Conservation (phyloP, 192 early-diverging fungal species). For the Backusella luteola region DNA sequence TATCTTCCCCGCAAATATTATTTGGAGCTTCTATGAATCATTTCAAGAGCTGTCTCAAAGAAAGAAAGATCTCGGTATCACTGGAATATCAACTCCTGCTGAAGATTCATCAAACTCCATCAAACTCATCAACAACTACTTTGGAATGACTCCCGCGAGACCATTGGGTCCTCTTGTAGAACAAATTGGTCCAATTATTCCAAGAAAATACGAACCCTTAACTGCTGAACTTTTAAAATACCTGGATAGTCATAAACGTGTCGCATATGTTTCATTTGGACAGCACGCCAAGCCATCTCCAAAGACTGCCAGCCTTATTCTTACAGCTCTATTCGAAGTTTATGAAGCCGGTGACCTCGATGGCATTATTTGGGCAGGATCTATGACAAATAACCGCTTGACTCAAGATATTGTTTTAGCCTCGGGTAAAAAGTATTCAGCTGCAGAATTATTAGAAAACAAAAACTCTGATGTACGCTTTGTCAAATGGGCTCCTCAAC, state of each 20-base stretch:
- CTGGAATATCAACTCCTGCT: not conserved
- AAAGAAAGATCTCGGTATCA: not conserved
- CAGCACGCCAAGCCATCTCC: not conserved
- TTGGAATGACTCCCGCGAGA: conserved; percentile 22
- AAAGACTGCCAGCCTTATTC: conserved; percentile 9
- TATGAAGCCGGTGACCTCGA: conserved; percentile 23
- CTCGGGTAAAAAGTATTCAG: not conserved
- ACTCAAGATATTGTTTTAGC: not conserved
- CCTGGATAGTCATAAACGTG: conserved; percentile 17
- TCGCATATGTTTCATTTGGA: conserved; percentile 34
- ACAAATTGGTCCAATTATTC: conserved; percentile 30
- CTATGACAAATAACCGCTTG: not conserved
- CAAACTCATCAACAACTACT: conserved; percentile 24
- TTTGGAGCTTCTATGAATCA: not conserved
- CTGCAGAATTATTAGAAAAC: not conserved
- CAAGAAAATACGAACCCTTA: conserved; percentile 20
- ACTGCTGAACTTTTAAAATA: conserved; percentile 7
- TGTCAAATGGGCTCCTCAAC: conserved; percentile 25
- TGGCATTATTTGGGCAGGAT: conserved; percentile 35
- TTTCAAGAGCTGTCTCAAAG: conserved; percentile 1
- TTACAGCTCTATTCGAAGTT: conserved; percentile 16
- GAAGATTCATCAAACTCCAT: not conserved
- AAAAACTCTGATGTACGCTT: conserved; percentile 13
- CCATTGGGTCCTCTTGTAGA: conserved; percentile 26
- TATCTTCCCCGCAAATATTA: not conserved